Conservation (phyloP, 495 filamentous ascomycete genomes). For the Talaromyces nanjingensis region DNA sequence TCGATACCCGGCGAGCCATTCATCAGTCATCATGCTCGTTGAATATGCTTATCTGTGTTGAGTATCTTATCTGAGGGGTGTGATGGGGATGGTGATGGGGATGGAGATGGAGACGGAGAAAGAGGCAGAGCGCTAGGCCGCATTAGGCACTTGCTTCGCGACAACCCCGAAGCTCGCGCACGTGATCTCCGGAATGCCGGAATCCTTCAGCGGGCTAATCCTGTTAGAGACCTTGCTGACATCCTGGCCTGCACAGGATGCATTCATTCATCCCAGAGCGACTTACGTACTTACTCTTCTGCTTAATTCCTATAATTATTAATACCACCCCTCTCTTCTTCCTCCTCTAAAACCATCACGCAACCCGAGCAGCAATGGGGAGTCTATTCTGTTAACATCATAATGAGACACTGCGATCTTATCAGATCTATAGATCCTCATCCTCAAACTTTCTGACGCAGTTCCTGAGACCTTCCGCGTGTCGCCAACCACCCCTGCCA, state of each 20-base stretch:
- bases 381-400: not conserved
- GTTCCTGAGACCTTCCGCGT: not conserved
- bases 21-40: too few relatives aligned
- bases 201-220: not conserved
- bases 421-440: not conserved
- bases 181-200: constrained; percentile 2
- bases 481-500: not conserved
- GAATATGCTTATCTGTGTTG: too few relatives aligned
- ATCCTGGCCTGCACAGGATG: not conserved
- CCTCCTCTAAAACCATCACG: not conserved
- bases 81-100: too few relatives aligned
- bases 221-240: not conserved
- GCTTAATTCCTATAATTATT: not conserved
- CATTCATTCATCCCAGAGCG: not conserved
- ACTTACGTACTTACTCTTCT: not conserved
- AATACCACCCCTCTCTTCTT: not conserved
- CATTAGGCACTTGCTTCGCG: not conserved
- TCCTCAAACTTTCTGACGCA: not conserved
- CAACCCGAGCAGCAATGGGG: not conserved
- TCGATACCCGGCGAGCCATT: too few relatives aligned
- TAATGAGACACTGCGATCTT: not conserved
- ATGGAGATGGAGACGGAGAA: too few relatives aligned
- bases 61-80: too few relatives aligned
- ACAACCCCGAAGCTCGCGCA: not conserved
- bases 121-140: not conserved